Conservation (phyloP, 2,329 filamentous ascomycete species). For the Allantophomopsis cytisporea region DNA sequence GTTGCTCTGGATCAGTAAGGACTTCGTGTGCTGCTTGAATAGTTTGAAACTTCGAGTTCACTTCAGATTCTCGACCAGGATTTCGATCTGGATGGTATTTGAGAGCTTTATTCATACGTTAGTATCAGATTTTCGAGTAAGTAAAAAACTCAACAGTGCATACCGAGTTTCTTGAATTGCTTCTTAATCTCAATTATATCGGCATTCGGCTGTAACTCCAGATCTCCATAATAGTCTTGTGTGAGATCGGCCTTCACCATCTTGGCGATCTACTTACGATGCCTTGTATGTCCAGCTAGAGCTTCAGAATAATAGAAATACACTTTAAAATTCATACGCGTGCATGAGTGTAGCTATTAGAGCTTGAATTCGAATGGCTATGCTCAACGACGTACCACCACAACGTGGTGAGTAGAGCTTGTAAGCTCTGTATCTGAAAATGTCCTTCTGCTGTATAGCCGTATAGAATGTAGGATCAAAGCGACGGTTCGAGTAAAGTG, state of each 20-base stretch:
- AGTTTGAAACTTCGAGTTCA: conserved; percentile 53
- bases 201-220: conserved; percentile 44
- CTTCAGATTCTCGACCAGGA: conserved; percentile 51
- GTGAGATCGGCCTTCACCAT: conserved; percentile 21
- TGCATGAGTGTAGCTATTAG: no score
- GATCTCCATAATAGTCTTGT: conserved; percentile 52
- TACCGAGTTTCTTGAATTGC: conserved; percentile 54
- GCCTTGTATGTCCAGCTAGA: no score
- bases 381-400: no score
- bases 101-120: conserved; percentile 30
- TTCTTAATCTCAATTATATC: conserved; percentile 53
- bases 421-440: no score
- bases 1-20: conserved; percentile 26
- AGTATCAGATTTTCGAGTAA: conserved; percentile 1
- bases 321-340: no score
- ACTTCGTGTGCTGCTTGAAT: conserved; percentile 61
- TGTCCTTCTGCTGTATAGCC: no score
- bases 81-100: conserved; percentile 62
- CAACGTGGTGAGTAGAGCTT: no score
- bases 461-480: no score
- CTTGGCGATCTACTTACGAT: neutral
- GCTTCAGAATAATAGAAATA: no score
- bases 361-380: no score
- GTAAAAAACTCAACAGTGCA: conserved; percentile 5
- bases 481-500: no score